Evolutionary conservation across 306 rosid species (phyloP), one percentile per base, ranked within the genome.

Genomic region (Phaseolus lunatus): DNA sequence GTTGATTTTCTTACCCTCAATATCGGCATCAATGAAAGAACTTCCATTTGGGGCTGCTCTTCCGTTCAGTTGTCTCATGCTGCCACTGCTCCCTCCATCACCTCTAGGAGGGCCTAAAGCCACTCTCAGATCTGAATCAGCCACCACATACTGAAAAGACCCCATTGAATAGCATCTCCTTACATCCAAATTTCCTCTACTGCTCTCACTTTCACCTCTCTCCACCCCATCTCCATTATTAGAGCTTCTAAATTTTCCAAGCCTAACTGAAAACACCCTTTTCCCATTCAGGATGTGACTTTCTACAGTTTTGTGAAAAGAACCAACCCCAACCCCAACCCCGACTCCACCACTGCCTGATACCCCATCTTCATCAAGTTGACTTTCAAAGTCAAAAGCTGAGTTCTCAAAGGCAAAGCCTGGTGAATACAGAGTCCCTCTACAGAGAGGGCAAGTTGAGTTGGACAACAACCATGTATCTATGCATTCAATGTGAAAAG

Each of bases 91-190:
- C 8, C 76, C 75, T 5, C 72, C 84, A 65, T 79, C 88, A 72
- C 80, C 80, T 76, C 88, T 84, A 18, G 53, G 76, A 15, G 88
- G 85, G 41, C 82, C 70, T 19, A 92, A 81, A 64, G 96, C 90
- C 64, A 94, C 96, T 74, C 84, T 87, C 82, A 94, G 77, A 69
- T 92, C 97, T 29, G 92, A 94, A 81, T 89, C 96, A 78, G 88
- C 90, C 75, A 90, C 93, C 57, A 94, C 89, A 82, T 94, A 94
- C 45, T 94, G 97, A 77, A 78, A 92, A 39, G 97, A 94, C 54
- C 97, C 98, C 97, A 94, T 89, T 74, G 98, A 94, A 66, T 85
- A 94, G 78, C 98, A 94, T 79, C 98, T 90, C 67, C 98, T 94
- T n/a, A 85, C 96, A 85, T 89, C 91, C 84, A 94, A 85, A 52